phyloP scores from a whole-genome alignment of 768 basidiomycete species.

The Mycena filopes region DNA sequence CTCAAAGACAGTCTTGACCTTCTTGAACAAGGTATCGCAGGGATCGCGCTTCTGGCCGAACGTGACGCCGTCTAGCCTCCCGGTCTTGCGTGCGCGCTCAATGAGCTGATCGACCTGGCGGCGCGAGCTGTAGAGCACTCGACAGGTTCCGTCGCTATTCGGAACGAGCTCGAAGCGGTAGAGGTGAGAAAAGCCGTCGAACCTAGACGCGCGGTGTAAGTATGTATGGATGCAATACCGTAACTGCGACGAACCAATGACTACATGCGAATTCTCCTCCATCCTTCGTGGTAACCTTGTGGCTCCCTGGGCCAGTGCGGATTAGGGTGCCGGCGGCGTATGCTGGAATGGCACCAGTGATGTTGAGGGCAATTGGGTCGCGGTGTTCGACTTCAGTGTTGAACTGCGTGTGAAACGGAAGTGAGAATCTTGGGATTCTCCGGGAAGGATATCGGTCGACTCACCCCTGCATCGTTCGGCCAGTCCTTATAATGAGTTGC shows the following conservation, averaged over 20 bases:
- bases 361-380: conserved; percentile 34
- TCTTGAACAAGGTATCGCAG: conserved; percentile 39
- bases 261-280: conserved; percentile 7
- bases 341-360: conserved; percentile 42
- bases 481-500: conserved; percentile 20
- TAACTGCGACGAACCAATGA: conserved; percentile 1
- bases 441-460: not conserved
- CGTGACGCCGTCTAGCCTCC: conserved; percentile 18
- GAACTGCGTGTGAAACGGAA: conserved; percentile 1
- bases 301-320: conserved; percentile 48
- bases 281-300: conserved; percentile 5
- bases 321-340: conserved; percentile 51
- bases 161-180: conserved; percentile 52
- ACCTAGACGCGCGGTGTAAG: conserved; percentile 48
- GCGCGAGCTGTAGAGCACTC: conserved; percentile 48
- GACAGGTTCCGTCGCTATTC: conserved; percentile 19
- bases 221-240: no score
- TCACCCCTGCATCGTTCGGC: conserved; percentile 14
- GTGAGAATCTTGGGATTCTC: not conserved
- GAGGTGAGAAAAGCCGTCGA: conserved; percentile 52
- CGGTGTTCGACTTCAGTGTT: conserved; percentile 29
- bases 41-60: conserved; percentile 39
- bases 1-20: conserved; percentile 36
- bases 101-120: conserved; percentile 43
- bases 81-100: conserved; percentile 35